Percentiles rank a stretch among this genome's conserved stretches.
These are phyloP conservation scores for Marasmius tenuissimus DNA, from an alignment of 1,284 basidiomycete species.

Conservation along the genomic window DNA sequence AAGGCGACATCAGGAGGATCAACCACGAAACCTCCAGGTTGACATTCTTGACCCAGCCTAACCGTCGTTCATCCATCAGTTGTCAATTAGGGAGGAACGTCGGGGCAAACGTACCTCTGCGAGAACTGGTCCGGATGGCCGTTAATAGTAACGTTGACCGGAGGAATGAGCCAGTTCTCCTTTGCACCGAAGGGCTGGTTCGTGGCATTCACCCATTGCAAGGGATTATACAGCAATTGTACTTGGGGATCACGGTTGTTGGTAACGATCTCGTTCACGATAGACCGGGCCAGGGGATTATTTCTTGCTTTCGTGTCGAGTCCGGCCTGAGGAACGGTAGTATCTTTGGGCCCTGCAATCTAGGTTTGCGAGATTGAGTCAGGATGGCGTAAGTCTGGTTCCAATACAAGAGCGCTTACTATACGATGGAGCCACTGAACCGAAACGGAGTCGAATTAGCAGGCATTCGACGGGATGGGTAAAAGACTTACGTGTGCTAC, in stretches of 20 bases:
- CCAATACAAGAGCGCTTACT: constrained; percentile 32
- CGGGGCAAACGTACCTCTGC: constrained; percentile 33
- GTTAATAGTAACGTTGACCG: constrained; percentile 43
- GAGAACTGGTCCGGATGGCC: constrained; percentile 48
- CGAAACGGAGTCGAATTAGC: not conserved
- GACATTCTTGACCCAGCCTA: constrained; percentile 59
- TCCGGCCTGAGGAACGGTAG: constrained; percentile 57
- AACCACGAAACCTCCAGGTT: constrained; percentile 40
- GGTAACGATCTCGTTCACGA: constrained; percentile 41
- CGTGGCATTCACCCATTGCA: constrained; percentile 50
- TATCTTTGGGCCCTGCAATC: constrained; percentile 54
- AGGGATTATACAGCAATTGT: constrained; percentile 49
- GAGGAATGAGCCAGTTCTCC: constrained; percentile 47
- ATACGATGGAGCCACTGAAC: constrained; percentile 61
- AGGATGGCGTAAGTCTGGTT: not conserved
- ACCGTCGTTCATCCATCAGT: not conserved
- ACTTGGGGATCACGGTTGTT: constrained; percentile 45
- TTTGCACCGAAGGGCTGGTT: constrained; percentile 41
- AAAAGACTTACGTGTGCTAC: constrained; percentile 48
- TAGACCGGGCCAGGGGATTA: constrained; percentile 49
- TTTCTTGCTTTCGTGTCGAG: constrained; percentile 54
- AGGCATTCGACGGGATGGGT: not conserved
- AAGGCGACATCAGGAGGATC: constrained; percentile 43
- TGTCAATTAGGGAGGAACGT: not conserved
- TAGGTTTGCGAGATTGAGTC: constrained; percentile 17